Evolutionary conservation across 106 monocot genomes (phyloP), one percentile per base, ranked within the genome.

Genomic region (Dendrobium catenatum): DNA sequence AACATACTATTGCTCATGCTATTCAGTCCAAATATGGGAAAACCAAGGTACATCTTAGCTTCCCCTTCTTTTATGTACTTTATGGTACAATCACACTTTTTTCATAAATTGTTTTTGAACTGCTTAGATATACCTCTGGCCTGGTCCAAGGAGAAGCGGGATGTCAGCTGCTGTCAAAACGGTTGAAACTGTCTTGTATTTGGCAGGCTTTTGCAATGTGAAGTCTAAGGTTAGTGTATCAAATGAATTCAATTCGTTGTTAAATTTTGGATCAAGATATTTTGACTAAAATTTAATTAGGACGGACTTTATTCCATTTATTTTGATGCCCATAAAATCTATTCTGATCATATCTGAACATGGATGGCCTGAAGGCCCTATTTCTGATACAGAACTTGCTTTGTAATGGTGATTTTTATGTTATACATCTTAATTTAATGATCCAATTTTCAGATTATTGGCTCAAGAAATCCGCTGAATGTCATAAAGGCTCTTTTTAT

Each of bases 121-220:
- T 48, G 46, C 19, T 55, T 75, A 90, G 93, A 82, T 93, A 77
- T 90, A 93, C 79, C 85, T 93, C 27, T 93, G 93, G 93, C 93
- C 93, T 77, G 93, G 86, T 77, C 80, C 90, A 78, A 77, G 82
- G 81, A 85, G 90, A 75, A 93, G 86, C 78, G 90, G 93, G 79
- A 88, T 93, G 88, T 66, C 79, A 48, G 83, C 84, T 42, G 90
- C 90, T 40, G 75, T 86, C 76, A 84, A 78, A 58, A 93, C 95
- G 17, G 95, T 99, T 61, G 98, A 99, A 83, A 95, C 95, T 26
- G 81, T 99, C 26, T 84, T 99, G 49, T 87, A 86, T 77, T 79
- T 99, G 80, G 98, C 98, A 83, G 98, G 98, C 75, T 99, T 88
- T 73, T 87, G 88, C 73, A 99, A 99, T 85, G 90, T 99, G 42